These are phyloP conservation scores for Leishmania lainsoni DNA, from an alignment of 208 protist genomes.

Conservation along the genomic window DNA sequence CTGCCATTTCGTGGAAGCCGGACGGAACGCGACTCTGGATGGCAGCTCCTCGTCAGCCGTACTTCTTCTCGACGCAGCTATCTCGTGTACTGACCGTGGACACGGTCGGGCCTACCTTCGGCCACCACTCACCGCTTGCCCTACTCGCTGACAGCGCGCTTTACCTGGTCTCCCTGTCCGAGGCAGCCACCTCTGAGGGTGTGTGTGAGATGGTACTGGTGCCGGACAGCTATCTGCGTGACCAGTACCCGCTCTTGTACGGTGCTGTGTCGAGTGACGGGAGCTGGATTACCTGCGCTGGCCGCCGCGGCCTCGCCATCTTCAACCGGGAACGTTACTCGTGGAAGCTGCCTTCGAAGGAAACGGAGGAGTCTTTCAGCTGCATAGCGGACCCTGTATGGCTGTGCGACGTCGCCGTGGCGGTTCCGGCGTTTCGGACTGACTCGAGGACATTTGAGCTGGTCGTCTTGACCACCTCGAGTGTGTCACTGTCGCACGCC, in stretches of 20 bases:
- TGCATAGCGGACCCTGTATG: conserved; percentile 67
- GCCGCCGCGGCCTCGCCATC: conserved; percentile 42
- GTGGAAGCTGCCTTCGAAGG: conserved; percentile 47
- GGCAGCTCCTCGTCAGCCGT: conserved; percentile 27
- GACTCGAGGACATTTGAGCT: conserved; percentile 37
- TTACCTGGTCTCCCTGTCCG: conserved; percentile 31
- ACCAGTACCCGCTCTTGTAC: conserved; percentile 63
- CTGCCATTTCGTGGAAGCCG: conserved; percentile 35
- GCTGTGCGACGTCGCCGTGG: conserved; percentile 48
- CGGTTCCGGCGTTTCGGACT: conserved; percentile 35
- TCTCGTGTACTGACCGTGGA: conserved; percentile 35
- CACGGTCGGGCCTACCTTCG: conserved; percentile 32
- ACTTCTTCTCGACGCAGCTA: conserved; percentile 36
- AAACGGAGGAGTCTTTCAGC: conserved; percentile 30
- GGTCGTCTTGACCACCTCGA: conserved; percentile 32
- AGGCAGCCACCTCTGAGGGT: conserved; percentile 18
- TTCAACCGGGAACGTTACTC: conserved; percentile 41
- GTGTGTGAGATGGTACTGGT: conserved; percentile 26
- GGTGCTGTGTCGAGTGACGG: conserved; percentile 62
- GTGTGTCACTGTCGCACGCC: conserved; percentile 29
- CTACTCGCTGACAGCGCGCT: conserved; percentile 38
- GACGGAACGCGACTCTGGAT: conserved; percentile 36
- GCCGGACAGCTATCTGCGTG: conserved; percentile 43
- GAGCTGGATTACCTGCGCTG: conserved; percentile 41
- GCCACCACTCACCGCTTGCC: conserved; percentile 40